Evolutionary conservation across 176 grass and related monocot genomes (phyloP).

Genomic region (Paspalum vaginatum): DNA sequence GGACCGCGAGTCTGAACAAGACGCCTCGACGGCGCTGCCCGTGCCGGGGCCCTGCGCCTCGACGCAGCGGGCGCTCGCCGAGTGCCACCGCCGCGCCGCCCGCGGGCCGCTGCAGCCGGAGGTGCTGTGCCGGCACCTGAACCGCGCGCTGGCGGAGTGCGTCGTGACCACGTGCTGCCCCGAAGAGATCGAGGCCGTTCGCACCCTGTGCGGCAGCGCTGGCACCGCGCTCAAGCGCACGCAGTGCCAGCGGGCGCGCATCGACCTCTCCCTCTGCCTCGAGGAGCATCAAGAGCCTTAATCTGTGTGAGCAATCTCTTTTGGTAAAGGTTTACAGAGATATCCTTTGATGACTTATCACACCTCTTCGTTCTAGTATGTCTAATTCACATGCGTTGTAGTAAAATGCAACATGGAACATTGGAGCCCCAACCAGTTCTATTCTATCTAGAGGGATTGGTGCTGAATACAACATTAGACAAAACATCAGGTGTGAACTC

Average conservation of each 20-base stretch:
- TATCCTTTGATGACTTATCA: not conserved
- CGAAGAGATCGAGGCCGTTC: conserved; percentile 65
- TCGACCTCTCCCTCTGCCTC: conserved; percentile 75
- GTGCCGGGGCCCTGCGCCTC: conserved; percentile 46
- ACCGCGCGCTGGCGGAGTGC: conserved; percentile 80
- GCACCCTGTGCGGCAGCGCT: conserved; percentile 63
- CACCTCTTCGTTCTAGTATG: not conserved
- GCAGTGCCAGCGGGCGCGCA: conserved; percentile 73
- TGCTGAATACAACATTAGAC: not conserved
- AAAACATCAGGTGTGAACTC: not conserved
- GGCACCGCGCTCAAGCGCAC: conserved; percentile 77
- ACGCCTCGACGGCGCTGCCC: conserved; percentile 20
- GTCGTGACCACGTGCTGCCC: conserved; percentile 66
- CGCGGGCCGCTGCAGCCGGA: conserved; percentile 46
- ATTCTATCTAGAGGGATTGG: not conserved
- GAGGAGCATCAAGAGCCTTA: conserved; percentile 60
- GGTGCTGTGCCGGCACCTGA: conserved; percentile 74
- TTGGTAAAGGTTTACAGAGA: not conserved
- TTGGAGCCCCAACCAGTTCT: not conserved
- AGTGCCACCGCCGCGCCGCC: conserved; percentile 63
- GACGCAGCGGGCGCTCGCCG: conserved; percentile 51
- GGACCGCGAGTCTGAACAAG: not conserved
- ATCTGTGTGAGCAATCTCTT: not conserved
- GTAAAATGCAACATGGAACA: not conserved
- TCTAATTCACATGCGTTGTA: not conserved